Evolutionary conservation across 352 stramenopile species (phyloP).

Genomic region (Hyaloperonospora arabidopsidis): DNA sequence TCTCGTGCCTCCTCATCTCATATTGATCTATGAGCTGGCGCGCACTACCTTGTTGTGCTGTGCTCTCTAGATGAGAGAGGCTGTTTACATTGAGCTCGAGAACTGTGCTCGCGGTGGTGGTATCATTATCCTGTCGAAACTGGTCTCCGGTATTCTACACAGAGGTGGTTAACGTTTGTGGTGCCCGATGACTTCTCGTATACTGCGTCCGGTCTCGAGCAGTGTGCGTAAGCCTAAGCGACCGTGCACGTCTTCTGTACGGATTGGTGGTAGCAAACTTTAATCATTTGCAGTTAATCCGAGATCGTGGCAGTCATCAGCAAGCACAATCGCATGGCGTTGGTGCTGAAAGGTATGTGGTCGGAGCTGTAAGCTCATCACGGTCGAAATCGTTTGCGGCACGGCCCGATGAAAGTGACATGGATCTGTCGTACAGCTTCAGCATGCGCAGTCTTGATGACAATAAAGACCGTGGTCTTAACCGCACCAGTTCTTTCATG

Average conservation of each 20-base stretch:
- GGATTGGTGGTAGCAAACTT: constrained; percentile 9
- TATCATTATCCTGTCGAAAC: no score
- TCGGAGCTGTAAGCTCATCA: constrained; percentile 9
- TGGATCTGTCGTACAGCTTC: constrained; percentile 35
- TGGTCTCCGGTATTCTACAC: no score
- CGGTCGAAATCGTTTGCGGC: constrained; percentile 26
- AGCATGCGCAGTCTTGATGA: constrained; percentile 31
- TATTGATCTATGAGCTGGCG: constrained; percentile 1
- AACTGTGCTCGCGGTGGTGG: no score
- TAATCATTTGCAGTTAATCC: no score
- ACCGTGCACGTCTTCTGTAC: constrained; percentile 9
- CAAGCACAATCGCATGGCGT: constrained; percentile 3
- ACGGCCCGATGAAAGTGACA: constrained; percentile 23
- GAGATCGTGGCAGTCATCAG: constrained; percentile 27
- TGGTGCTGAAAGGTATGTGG: constrained; percentile 1
- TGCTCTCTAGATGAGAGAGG: no score
- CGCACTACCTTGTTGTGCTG: no score
- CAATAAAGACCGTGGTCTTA: constrained; percentile 37
- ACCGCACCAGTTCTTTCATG: constrained; percentile 33
- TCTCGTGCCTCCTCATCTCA: constrained; percentile 1
- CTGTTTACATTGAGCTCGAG: no score
- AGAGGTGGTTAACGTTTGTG: no score
- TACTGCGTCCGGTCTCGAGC: no score
- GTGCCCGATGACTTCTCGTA: no score
- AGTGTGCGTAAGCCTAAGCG: neutral